These are phyloP conservation scores for Lagenidium sp. DNA, from an alignment of 352 stramenopile genomes.

Conservation along the genomic window DNA sequence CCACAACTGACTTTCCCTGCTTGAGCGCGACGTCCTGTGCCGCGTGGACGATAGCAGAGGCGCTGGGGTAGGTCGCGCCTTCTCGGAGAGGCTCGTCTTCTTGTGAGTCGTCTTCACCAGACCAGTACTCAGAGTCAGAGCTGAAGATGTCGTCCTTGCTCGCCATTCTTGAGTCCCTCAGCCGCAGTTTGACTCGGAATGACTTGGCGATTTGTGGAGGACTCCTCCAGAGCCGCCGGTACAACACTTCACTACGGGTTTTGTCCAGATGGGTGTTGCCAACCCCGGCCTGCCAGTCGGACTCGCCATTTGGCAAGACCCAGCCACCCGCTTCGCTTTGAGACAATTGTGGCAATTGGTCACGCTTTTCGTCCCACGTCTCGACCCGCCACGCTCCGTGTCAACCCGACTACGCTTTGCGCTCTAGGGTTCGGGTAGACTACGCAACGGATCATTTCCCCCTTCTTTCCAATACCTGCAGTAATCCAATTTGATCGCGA, in stretches of 20 bases:
- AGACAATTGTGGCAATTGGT: neutral
- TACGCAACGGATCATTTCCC: neutral
- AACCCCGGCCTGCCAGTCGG: neutral
- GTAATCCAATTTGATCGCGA: too few relatives aligned
- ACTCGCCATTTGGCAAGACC: neutral
- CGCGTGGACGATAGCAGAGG: neutral
- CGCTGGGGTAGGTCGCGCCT: neutral
- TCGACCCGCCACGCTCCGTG: too few relatives aligned
- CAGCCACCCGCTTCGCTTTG: neutral
- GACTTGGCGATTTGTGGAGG: neutral
- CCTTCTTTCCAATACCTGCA: too few relatives aligned
- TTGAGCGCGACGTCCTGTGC: neutral
- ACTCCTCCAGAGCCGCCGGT: neutral
- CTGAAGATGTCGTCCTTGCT: neutral
- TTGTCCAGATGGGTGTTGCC: neutral
- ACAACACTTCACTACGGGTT: neutral
- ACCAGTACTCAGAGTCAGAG: slow-evolving; percentile 5
- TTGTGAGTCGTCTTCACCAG: neutral
- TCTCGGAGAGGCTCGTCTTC: neutral
- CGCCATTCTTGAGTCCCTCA: slow-evolving; percentile 3
- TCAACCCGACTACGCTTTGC: slow-evolving; percentile 2
- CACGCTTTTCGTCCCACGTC: slow-evolving; percentile 1
- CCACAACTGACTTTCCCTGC: neutral
- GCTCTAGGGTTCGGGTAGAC: slow-evolving; percentile 3
- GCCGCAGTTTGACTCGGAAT: neutral